phyloP scores from a whole-genome alignment of 371 early-diverging fungal species.

The Blakeslea trispora region DNA sequence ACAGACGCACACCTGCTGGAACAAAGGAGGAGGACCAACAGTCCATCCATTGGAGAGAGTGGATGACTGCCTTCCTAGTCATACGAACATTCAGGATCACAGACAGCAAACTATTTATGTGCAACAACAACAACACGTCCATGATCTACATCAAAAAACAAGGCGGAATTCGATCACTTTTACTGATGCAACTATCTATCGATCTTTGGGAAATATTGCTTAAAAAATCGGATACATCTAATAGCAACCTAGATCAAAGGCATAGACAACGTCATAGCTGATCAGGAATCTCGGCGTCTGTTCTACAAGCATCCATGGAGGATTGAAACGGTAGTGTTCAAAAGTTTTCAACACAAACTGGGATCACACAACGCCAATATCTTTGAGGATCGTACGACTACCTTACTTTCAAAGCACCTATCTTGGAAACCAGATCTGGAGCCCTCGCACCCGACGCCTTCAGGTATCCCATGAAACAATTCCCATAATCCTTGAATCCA shows the following conservation, averaged over 20 bases:
- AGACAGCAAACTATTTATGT: slow-evolving; percentile 11
- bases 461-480: not conserved
- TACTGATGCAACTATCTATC: slow-evolving; percentile 6
- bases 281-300: slow-evolving; percentile 13
- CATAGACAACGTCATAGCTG: slow-evolving; percentile 9
- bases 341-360: slow-evolving; percentile 6
- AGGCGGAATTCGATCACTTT: slow-evolving; percentile 13
- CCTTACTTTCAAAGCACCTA: slow-evolving; percentile 9
- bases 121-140: slow-evolving; percentile 22
- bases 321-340: slow-evolving; percentile 5
- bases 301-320: slow-evolving; percentile 17
- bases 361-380: slow-evolving; percentile 23
- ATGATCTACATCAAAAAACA: slow-evolving; percentile 13
- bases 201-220: slow-evolving; percentile 5
- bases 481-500: not conserved
- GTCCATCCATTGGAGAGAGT: slow-evolving; percentile 32
- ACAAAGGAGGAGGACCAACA: slow-evolving; percentile 5
- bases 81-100: not conserved
- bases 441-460: slow-evolving; percentile 8
- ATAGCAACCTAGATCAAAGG: slow-evolving; percentile 10
- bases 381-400: slow-evolving; percentile 23
- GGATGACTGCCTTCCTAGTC: slow-evolving; percentile 6
- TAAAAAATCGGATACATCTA: not conserved
- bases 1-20: slow-evolving; percentile 7
- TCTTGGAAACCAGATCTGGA: slow-evolving; percentile 18